phyloP scores from a whole-genome alignment of 345 rosid species.

The Trapa incisa region DNA sequence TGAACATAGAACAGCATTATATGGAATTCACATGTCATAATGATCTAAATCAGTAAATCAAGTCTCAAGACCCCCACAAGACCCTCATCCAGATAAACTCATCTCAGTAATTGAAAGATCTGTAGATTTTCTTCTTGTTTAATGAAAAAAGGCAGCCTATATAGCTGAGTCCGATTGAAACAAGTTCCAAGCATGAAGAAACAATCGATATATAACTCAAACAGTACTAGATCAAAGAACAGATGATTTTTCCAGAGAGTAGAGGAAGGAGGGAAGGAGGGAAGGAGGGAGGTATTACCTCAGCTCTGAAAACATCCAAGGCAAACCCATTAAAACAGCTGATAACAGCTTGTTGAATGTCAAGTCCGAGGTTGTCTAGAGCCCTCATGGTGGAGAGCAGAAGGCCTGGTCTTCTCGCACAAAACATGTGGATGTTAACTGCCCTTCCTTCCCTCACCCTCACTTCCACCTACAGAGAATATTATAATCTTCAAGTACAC shows the following conservation, averaged over 20 bases:
- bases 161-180: too few species aligned
- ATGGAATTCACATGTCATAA: too few species aligned
- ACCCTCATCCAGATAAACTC: background rate
- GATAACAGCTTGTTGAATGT: constrained; percentile 90
- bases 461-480: constrained; percentile 64
- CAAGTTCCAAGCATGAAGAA: too few species aligned
- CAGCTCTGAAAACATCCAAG: constrained; percentile 87
- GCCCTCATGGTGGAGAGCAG: constrained; percentile 88
- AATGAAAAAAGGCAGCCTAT: too few species aligned
- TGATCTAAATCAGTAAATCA: too few species aligned
- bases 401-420: constrained; percentile 85
- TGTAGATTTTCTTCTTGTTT: too few species aligned
- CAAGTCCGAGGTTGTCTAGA: constrained; percentile 80
- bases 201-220: background rate
- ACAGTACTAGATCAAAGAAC: background rate
- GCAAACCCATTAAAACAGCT: constrained; percentile 97
- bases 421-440: constrained; percentile 96
- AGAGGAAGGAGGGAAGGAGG: too few species aligned
- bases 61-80: background rate
- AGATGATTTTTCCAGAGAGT: background rate
- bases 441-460: constrained; percentile 89
- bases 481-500: background rate
- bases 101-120: background rate
- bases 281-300: constrained; percentile 27
- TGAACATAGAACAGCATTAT: too few species aligned